phyloP scores from a whole-genome alignment of 495 filamentous ascomycete species.

The Rusavskia elegans region DNA sequence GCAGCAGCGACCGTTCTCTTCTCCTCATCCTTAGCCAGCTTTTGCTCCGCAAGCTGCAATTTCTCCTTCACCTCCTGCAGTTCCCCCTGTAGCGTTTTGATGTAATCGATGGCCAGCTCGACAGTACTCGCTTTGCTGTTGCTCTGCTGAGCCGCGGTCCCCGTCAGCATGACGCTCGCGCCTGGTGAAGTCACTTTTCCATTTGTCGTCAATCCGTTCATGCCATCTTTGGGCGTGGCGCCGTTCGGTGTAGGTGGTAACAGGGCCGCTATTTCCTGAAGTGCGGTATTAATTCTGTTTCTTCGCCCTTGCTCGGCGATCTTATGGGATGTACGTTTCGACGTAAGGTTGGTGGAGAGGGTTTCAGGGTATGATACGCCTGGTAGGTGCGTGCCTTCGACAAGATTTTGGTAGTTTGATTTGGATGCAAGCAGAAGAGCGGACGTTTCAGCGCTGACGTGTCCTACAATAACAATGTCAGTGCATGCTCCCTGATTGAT shows the following conservation, averaged over 20 bases:
- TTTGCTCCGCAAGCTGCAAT: conserved; percentile 47
- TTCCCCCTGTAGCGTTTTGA: conserved; percentile 66
- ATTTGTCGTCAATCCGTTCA: conserved; percentile 7
- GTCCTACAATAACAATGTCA: conserved; percentile 13
- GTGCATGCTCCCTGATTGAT: not conserved
- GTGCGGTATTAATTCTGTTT: conserved; percentile 86
- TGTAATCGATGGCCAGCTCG: conserved; percentile 90
- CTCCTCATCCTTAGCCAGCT: conserved; percentile 18
- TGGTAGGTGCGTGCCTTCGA: conserved; percentile 80
- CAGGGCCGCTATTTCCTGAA: conserved; percentile 79
- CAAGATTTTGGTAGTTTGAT: conserved; percentile 94
- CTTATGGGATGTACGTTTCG: conserved; percentile 95
- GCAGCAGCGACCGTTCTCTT: conserved; percentile 3
- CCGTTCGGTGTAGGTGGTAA: conserved; percentile 39
- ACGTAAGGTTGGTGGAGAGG: conserved; percentile 81
- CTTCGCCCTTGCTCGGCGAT: conserved; percentile 90
- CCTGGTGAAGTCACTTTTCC: conserved; percentile 12
- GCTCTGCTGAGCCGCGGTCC: conserved; percentile 33
- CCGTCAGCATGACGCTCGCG: conserved; percentile 14
- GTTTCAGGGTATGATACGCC: conserved; percentile 84
- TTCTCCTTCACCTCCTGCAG: conserved; percentile 48
- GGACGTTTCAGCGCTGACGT: conserved; percentile 49
- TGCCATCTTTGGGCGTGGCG: conserved; percentile 21
- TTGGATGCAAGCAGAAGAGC: conserved; percentile 81
- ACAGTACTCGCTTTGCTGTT: conserved; percentile 94